A percentile compares a stretch with the other conserved stretches of the same genome.
Evolutionary conservation across 2,329 filamentous ascomycete species (phyloP).

Genomic region (Pseudopithomyces maydicus): DNA sequence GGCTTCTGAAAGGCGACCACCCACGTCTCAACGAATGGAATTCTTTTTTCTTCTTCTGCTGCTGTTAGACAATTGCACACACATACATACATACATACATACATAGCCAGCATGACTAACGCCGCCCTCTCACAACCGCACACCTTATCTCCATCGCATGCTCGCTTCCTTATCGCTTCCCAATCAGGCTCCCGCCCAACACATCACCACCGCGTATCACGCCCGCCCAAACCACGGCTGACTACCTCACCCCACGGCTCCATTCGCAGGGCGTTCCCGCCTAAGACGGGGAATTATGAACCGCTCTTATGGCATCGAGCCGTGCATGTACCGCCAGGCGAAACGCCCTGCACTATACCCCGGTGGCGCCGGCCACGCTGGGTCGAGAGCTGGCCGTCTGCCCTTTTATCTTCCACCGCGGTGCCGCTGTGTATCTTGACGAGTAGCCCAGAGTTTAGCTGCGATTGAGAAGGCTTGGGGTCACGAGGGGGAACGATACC

Average conservation of each 20-base stretch:
- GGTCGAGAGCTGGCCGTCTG: conserved; percentile 8
- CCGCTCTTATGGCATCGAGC: conserved; percentile 7
- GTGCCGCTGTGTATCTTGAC: conserved; percentile 6
- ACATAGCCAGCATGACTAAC: conserved; percentile 21
- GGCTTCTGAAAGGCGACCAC: too few relatives aligned
- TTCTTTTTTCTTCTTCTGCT: too few relatives aligned
- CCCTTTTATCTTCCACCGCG: conserved; percentile 20
- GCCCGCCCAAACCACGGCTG: conserved; percentile 13
- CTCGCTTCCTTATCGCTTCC: conserved; percentile 24
- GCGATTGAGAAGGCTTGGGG: background rate
- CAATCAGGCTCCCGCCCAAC: conserved; percentile 12
- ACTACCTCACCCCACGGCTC: conserved; percentile 21
- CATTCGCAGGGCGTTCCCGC: conserved; percentile 19
- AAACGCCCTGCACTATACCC: background rate
- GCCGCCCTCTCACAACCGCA: conserved; percentile 15
- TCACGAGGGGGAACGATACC: conserved; percentile 15
- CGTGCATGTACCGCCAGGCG: conserved; percentile 9
- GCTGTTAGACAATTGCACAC: too few relatives aligned
- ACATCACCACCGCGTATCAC: conserved; percentile 15
- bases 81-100: background rate
- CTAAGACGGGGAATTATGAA: conserved; percentile 12
- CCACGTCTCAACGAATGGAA: too few relatives aligned
- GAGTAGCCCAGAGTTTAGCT: conserved; percentile 9
- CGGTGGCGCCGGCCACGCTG: conserved; percentile 7
- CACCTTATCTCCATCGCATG: conserved; percentile 27